Evolutionary conservation across 2,329 filamentous ascomycete genomes (phyloP).

Genomic region (Cryphonectria japonica): DNA sequence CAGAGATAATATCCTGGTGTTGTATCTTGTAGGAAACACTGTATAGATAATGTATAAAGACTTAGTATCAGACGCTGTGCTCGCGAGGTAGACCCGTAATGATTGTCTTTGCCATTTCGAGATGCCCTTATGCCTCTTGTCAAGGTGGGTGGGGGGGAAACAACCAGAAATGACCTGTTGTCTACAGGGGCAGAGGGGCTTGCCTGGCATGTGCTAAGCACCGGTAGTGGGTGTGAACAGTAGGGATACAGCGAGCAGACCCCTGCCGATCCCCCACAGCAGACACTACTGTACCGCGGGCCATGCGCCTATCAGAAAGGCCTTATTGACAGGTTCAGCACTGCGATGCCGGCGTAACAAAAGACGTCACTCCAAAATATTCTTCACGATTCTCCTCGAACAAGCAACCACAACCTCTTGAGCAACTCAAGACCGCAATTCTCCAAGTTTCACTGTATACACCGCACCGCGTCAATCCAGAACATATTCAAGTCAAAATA

Average conservation of each 20-base stretch:
- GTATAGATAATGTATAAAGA: constrained; percentile 5
- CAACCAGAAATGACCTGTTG: neutral
- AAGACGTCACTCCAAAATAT: constrained; percentile 12
- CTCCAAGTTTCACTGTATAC: neutral
- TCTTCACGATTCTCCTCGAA: neutral
- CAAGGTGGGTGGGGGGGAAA: neutral
- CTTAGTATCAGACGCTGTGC: neutral
- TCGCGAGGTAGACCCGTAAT: neutral
- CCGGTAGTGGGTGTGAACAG: neutral
- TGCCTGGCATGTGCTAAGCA: neutral
- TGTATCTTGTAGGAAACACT: neutral
- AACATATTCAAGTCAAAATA: constrained; percentile 16
- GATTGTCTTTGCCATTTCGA: neutral
- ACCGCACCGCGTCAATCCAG: neutral
- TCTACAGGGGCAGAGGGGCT: neutral
- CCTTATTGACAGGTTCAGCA: constrained; percentile 9
- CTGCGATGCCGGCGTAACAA: constrained; percentile 10
- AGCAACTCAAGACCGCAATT: neutral
- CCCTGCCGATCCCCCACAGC: neutral
- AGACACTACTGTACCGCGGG: neutral
- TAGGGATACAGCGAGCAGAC: no score
- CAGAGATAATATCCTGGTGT: neutral
- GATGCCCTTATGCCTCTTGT: neutral
- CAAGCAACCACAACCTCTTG: neutral
- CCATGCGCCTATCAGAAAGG: constrained; percentile 4